phyloP scores from a whole-genome alignment of 805 yeast species.

The Lipomyces spencermartinsiae region DNA sequence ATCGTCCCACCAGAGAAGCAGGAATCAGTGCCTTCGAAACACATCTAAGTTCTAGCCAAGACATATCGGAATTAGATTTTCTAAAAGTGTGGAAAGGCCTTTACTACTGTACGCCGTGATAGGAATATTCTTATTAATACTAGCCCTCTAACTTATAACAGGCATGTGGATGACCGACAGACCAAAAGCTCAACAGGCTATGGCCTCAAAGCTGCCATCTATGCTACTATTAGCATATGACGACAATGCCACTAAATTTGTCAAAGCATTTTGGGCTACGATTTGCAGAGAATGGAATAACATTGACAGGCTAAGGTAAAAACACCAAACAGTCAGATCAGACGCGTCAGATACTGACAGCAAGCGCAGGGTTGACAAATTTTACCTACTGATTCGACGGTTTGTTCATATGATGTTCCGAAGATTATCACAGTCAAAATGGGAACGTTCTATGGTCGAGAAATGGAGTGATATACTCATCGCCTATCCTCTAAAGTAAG shows the following conservation, averaged over 20 bases:
- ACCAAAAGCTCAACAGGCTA: constrained; percentile 86
- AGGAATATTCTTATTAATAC: neutral
- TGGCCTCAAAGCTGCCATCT: constrained; percentile 75
- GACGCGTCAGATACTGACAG: neutral
- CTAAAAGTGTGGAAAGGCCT: constrained; percentile 96
- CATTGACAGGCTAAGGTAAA: constrained; percentile 47
- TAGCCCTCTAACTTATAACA: constrained; percentile 6
- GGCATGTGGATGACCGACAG: constrained; percentile 97
- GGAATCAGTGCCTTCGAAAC: constrained; percentile 20
- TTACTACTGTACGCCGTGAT: constrained; percentile 55
- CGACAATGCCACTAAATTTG: constrained; percentile 57
- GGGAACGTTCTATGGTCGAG: constrained; percentile 59
- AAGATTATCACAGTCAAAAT: constrained; percentile 58
- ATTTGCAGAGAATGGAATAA: constrained; percentile 81
- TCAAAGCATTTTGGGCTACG: constrained; percentile 80
- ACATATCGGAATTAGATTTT: constrained; percentile 52
- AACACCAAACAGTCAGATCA: neutral
- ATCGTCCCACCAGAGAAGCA: constrained; percentile 36
- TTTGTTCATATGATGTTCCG: constrained; percentile 69
- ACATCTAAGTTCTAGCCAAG: constrained; percentile 18
- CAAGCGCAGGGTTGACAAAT: constrained; percentile 77
- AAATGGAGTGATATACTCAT: constrained; percentile 54
- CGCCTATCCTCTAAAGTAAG: constrained; percentile 44
- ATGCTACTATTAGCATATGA: constrained; percentile 48
- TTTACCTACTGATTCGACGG: constrained; percentile 77